Base-by-base conservation (phyloP, 2,329 filamentous ascomycete genomes). In the Biscogniauxia sp. region DNA sequence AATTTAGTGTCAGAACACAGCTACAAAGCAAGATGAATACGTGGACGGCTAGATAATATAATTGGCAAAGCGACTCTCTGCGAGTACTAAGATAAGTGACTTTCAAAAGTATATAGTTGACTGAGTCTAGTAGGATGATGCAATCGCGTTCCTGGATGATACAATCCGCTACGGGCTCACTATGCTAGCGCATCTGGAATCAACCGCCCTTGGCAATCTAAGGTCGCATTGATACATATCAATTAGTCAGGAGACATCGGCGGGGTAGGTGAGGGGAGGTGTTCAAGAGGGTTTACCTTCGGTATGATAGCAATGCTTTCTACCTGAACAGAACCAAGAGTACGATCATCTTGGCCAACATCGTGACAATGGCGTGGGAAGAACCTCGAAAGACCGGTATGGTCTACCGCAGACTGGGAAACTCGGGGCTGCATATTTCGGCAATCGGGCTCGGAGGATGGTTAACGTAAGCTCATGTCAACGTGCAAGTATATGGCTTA, bases 371-470 rank as follows among this genome's bases (percentile, higher is more conserved):
- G 60, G 60, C 60, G 15, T 59, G 54, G 54, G 60, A 56, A 59
- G 60, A 62, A 55, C 60, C 60, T 50, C 57, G 60, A 28, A 62
- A 62, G 53, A 62, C 60, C 32, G 60, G 60, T 17, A 61, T 61
- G 62, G 49, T 59, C 51, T 61, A 61, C 57, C 56, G 59, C 19
- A 56, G 59, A 53, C 28, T 64, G 11, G 62, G 62, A 25, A 64
- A 58, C 19, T 58, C 62, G 7, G 62, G 62, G 6, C 57, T 64
- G 3, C 57, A 78, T 50, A 73, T 78, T 23, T 77, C 75, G 15
- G 74, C 72, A 20, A 73, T 78, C 26, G 51, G 54, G 0, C 68
- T 80, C 1, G 78, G 74, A 28, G 70, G 72, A 37, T 74, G 72
- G 69, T 56, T 72, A 56, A 72, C 69, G 15, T 72, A 69, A 61